Conservation (phyloP, 2,329 filamentous ascomycete genomes). For the Xylaria digitata region DNA sequence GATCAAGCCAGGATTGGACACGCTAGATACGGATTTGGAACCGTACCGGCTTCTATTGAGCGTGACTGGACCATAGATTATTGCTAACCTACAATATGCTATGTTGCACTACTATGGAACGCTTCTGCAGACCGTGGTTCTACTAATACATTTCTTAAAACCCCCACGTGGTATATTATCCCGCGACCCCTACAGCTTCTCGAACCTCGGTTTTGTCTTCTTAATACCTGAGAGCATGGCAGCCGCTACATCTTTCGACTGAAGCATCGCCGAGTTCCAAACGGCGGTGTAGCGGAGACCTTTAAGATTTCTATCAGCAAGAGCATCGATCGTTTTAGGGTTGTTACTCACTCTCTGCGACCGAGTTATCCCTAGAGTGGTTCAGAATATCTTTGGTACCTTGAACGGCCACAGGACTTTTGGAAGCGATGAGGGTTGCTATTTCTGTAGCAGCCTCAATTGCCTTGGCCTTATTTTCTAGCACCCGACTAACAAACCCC, state of each 20-base stretch:
- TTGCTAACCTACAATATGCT: not conserved
- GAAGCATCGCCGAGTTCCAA: conserved; percentile 88
- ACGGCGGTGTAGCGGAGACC: conserved; percentile 83
- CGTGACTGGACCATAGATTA: not conserved
- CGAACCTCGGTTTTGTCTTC: conserved; percentile 84
- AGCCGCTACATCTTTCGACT: conserved; percentile 79
- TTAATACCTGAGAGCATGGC: conserved; percentile 81
- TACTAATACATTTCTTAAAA: conserved; percentile 27
- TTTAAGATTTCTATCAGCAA: conserved; percentile 49
- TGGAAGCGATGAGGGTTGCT: conserved; percentile 71
- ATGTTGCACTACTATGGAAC: conserved; percentile 13
- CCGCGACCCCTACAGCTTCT: conserved; percentile 72
- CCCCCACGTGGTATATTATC: not conserved
- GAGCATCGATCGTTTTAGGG: conserved; percentile 5
- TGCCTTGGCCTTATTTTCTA: conserved; percentile 56
- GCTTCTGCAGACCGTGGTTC: not conserved
- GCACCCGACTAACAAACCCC: conserved; percentile 76
- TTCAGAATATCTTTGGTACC: conserved; percentile 50
- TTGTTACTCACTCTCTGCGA: conserved; percentile 74
- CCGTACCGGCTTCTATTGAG: not conserved
- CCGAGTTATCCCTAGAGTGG: conserved; percentile 75
- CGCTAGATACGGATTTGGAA: not conserved
- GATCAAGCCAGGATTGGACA: not conserved
- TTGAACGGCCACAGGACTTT: conserved; percentile 76
- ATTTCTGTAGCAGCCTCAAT: conserved; percentile 46